Evolutionary conservation across 768 basidiomycete species (phyloP).

Genomic region (Lactarius akahatsu): DNA sequence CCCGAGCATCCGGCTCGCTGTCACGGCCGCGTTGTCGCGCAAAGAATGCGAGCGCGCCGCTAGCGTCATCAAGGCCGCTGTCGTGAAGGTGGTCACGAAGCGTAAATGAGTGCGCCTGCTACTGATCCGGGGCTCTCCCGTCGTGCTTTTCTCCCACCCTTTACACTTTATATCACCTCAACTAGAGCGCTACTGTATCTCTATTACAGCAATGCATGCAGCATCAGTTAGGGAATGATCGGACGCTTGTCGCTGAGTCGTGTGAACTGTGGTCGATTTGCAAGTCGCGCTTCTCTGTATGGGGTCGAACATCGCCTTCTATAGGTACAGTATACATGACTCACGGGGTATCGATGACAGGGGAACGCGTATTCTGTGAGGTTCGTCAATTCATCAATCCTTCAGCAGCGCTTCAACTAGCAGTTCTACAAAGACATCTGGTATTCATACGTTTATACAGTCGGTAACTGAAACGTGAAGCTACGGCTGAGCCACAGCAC

Average conservation of each 20-base stretch:
- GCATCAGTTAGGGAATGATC: neutral
- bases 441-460: neutral
- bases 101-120: constrained; percentile 40
- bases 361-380: constrained; percentile 36
- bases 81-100: constrained; percentile 66
- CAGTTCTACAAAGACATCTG: too few relatives aligned
- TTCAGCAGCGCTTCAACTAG: too few relatives aligned
- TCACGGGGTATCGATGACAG: too few relatives aligned
- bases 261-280: too few relatives aligned
- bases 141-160: neutral
- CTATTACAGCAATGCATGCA: neutral
- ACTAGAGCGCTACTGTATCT: neutral
- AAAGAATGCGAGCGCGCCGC: constrained; percentile 94
- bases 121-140: neutral
- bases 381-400: too few relatives aligned
- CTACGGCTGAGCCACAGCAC: too few relatives aligned
- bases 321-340: too few relatives aligned
- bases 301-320: too few relatives aligned
- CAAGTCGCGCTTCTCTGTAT: too few relatives aligned
- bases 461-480: constrained; percentile 42
- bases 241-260: too few relatives aligned
- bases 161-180: neutral
- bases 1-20: constrained; percentile 82
- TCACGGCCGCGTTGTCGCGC: constrained; percentile 74
- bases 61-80: constrained; percentile 64